Base-by-base conservation (phyloP, 1,284 basidiomycete genomes). In the Cutaneotrichosporon sp. region DNA sequence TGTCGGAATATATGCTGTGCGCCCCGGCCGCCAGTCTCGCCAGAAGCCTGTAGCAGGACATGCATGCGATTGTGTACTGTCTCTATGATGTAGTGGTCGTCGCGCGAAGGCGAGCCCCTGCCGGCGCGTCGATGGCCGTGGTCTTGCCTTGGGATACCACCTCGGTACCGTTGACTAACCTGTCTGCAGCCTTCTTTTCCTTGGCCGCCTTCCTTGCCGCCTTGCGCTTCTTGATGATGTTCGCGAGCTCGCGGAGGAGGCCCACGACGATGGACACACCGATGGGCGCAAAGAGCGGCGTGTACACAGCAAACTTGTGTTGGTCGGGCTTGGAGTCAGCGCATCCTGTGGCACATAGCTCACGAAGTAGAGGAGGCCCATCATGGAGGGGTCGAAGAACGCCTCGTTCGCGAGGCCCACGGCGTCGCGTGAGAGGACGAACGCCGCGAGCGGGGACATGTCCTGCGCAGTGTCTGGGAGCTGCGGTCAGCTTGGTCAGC, bases 301-400 rank as follows among this genome's bases (percentile, higher is more conserved):
- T 89, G 76, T 97, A 97, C 4, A 97, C 91, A 1, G 93, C 93
- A 75, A 93, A 92, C 75, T 91, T 95, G 82, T 97, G 94, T 74
- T 97, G 93, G 27, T 91, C 88, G 25, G 94, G 94, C 82, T n/a
- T 82, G 68, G 24, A 18, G 60, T 49, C 27, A 54, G 16, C 29
- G 24, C 5, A 29, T 6, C 2, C 33, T 18, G 6, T 1, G n/a
- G n/a, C 5, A 7, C 20, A 38, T 6, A 58, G 34, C 56, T 42
- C 16, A 83, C 82, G 79, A 99, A 99, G 78, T 99, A 99, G 25
- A 99, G 83, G 72, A 97, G 79, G 7, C 91, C 94, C 69, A 99
- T 82, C 95, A 99, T 98, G 36, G 88, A 89, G 0, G 95, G 97
- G 76, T 94, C 92, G 81, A 97, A 99, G 82, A 98, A 99, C 0